phyloP scores from a whole-genome alignment of 2,329 filamentous ascomycete genomes.

The Cylindrodendrum hubeiense region DNA sequence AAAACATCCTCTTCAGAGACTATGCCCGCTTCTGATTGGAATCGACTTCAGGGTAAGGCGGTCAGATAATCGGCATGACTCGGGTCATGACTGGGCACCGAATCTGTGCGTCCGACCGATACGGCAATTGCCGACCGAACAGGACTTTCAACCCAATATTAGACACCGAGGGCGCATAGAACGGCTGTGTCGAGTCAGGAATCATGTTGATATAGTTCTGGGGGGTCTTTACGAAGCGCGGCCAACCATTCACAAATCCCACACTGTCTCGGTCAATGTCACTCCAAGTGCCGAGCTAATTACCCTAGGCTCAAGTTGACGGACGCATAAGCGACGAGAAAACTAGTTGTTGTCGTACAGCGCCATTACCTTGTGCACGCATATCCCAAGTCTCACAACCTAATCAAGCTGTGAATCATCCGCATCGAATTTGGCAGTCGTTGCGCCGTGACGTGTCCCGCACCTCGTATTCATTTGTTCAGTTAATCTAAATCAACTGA shows the following conservation, averaged over 20 bases:
- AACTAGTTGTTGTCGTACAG: neutral
- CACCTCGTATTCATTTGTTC: constrained; percentile 15
- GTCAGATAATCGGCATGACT: constrained; percentile 2
- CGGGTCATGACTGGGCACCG: neutral
- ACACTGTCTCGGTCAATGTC: neutral
- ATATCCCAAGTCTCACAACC: neutral
- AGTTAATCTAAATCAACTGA: neutral
- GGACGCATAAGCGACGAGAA: neutral
- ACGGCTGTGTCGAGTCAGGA: constrained; percentile 10
- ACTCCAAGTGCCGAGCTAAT: neutral
- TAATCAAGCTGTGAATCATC: neutral
- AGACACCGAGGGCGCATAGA: neutral
- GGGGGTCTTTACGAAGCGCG: neutral
- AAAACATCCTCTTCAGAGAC: neutral
- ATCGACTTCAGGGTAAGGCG: neutral
- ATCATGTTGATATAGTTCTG: constrained; percentile 2
- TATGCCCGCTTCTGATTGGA: neutral
- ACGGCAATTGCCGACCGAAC: neutral
- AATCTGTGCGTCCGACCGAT: neutral
- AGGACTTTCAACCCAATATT: neutral
- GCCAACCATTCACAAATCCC: neutral
- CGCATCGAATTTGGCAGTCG: constrained; percentile 1
- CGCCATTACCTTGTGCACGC: neutral
- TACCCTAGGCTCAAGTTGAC: neutral
- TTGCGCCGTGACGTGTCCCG: constrained; percentile 25